Base-by-base conservation (phyloP, 129 eudicot species). In the Lactuca sativa region DNA sequence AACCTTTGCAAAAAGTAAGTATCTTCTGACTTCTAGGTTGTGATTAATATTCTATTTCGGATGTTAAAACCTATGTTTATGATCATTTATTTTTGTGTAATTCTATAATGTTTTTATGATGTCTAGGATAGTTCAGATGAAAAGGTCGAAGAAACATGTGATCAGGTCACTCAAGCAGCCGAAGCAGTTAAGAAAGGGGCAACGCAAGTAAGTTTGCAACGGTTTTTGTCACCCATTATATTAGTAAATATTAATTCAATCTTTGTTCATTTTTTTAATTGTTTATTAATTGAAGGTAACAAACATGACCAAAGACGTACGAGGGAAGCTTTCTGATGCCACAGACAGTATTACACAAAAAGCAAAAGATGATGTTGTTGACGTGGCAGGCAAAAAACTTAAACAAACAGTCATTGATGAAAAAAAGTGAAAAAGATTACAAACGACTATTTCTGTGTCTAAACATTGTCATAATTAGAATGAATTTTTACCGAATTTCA, bases 151-250 rank as follows among this genome's bases (percentile, higher is more conserved):
- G 59, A 85, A 70, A 83, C 86, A 31, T 74, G 84, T 55, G 79
- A 82, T 5, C 83, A 79, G 74, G 76, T 83, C 41, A 70, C 58
- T 47, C 73, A 79, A 62, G 90, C 90, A 68, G 86, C 90, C 0
- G 87, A 75, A 12, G 82, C 84, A n/a, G 82, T 85, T 53, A 85
- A 81, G 59, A 76, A 85, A 72, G 90, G 90, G 9, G 86, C 84
- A 25, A 62, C 77, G 1, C 75, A 83, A 41, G 83, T 83, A 57
- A 7, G 9, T 62, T 10, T 43, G 15, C 38, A 21, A 40, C 25
- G 13, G 47, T 62, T 43, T 15, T 47, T 48, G 12, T 14, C 21
- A 5, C 12, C 16, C 63, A 53, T 14, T 9, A 48, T 4, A 10
- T 44, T 2, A 12, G n/a, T 21, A 25, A 0, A 25, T 11, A 63